Evolutionary conservation across 768 basidiomycete species (phyloP).

Genomic region (Trametes sanguinea): DNA sequence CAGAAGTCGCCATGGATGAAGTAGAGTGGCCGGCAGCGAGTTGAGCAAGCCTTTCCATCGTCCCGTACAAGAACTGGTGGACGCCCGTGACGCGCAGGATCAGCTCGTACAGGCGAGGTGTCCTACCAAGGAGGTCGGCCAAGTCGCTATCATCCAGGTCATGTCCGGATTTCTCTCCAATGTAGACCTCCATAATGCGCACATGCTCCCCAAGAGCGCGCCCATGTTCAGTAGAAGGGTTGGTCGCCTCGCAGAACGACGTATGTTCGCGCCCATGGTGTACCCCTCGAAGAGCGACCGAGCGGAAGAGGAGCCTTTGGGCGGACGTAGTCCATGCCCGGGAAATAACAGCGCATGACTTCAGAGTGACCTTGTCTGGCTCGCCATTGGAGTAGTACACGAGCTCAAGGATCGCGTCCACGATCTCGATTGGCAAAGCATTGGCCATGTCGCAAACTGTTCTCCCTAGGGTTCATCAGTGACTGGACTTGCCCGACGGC

Average conservation of each 20-base stretch:
- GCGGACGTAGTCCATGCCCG: conserved; percentile 25
- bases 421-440: conserved; percentile 25
- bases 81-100: conserved; percentile 28
- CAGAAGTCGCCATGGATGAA: neutral
- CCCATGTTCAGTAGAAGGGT: conserved; percentile 10
- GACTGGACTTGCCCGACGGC: too few relatives aligned
- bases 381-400: conserved; percentile 23
- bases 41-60: conserved; percentile 27
- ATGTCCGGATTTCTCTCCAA: conserved; percentile 3
- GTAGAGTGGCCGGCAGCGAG: conserved; percentile 22
- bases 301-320: conserved; percentile 29
- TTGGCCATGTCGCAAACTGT: neutral
- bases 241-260: conserved; percentile 13
- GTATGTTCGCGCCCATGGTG: neutral
- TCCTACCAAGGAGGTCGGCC: conserved; percentile 29
- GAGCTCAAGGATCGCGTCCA: conserved; percentile 22
- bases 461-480: too few relatives aligned
- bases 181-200: conserved; percentile 22
- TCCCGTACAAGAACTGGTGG: conserved; percentile 32
- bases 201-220: conserved; percentile 17
- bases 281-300: conserved; percentile 8
- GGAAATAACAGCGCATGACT: conserved; percentile 25
- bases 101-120: conserved; percentile 40
- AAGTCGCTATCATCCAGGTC: conserved; percentile 14
- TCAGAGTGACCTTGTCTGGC: conserved; percentile 25